Evolutionary conservation across 2,329 filamentous ascomycete species (phyloP), one percentile per base, ranked within the genome.

Genomic region (Aspergillus versicolor): DNA sequence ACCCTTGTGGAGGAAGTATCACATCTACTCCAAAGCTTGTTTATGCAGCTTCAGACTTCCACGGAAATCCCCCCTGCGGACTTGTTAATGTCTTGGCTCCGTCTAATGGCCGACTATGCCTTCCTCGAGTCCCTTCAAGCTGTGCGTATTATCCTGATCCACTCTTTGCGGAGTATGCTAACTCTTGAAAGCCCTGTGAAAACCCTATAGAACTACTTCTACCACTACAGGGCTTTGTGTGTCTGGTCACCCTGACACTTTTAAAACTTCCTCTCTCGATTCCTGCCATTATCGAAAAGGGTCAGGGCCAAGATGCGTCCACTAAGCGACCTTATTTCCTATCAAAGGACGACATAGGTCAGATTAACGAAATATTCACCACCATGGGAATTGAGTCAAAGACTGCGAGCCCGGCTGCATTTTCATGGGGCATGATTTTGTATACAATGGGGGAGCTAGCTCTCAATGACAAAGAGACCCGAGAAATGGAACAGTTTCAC

Each of bases 391-490:
- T 75, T 19, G 82, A 82, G 15, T 79, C 84, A n/a, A 77, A 80
- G 38, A 84, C 84, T 37, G 89, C 89, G 19, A 86, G 84, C 54
- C 90, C 91, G 1, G 85, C 90, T 17, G 82, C 91, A 19, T 89
- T 95, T 63, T 85, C 89, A 3, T 97, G 92, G 92, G 86, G 88
- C 4, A 79, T 93, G 47, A 83, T 96, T 24, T 79, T 92, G 9
- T 84, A 89, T 66, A 81, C 83, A 24, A 85, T 94, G 76, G 84
- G 85, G 63, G 76, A 84, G 42, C 83, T 84, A 12, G 88, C 86
- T 62, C 80, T 84, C 56, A 80, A 79, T 50, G 80, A 87, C 45
- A 84, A 84, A 40, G 86, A 89, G 68, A 67, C 63, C n/a, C 71
- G 77, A 53, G 76, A 80, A 57, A 60, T 74, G 50, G 73, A 75